These are phyloP conservation scores for Penicillium macrosclerotiorum DNA, from an alignment of 495 filamentous ascomycete species.

Conservation along the genomic window DNA sequence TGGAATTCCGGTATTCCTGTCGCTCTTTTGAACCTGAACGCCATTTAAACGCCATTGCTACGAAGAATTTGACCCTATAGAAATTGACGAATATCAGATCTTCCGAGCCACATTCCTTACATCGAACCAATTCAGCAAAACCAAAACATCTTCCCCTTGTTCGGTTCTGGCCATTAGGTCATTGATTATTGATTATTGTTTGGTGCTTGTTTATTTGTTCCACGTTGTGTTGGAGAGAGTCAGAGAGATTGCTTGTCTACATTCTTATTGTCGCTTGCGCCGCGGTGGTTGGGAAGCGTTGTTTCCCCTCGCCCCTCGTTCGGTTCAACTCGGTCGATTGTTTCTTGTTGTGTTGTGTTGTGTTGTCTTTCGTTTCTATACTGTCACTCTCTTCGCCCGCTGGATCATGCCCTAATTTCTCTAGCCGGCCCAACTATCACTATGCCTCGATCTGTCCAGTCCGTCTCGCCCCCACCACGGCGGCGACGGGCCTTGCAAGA, in stretches of 20 bases:
- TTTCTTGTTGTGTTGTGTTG: too few species aligned
- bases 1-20: conserved; percentile 21
- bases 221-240: too few species aligned
- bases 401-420: conserved; percentile 35
- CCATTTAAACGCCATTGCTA: too few species aligned
- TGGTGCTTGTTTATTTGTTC: not conserved
- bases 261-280: not conserved
- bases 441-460: conserved; percentile 34
- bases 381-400: conserved; percentile 10
- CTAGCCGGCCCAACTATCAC: conserved; percentile 3
- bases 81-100: conserved; percentile 10
- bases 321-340: too few species aligned
- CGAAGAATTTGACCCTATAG: conserved; percentile 12
- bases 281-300: conserved; percentile 1
- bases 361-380: conserved; percentile 1
- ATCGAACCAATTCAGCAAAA: conserved; percentile 20
- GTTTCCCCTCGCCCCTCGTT: too few species aligned
- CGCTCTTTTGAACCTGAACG: conserved; percentile 19
- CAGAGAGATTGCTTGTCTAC: not conserved
- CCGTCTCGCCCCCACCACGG: conserved; percentile 39
- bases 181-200: conserved; percentile 11
- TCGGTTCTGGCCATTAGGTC: conserved; percentile 15
- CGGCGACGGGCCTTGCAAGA: conserved; percentile 49
- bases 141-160: conserved; percentile 14
- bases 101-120: conserved; percentile 34